Conservation (phyloP, 345 rosid species). For the Laguncularia racemosa region DNA sequence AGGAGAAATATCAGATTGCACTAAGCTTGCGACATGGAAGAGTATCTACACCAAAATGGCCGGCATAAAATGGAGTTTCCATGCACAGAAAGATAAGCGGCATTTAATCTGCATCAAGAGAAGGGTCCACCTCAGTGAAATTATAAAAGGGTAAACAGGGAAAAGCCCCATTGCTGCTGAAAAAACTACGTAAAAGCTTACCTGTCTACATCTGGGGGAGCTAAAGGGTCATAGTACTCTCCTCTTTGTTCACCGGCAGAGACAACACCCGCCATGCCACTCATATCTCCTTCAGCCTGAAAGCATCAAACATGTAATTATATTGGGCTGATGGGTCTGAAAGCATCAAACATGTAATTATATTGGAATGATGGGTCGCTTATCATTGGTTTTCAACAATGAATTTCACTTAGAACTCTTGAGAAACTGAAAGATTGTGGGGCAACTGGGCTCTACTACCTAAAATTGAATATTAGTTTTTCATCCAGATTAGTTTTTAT, state of each 20-base stretch:
- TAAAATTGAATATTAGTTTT: too few species aligned
- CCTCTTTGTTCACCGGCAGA: conserved; percentile 55
- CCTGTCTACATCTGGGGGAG: conserved; percentile 87
- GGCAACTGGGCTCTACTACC: too few species aligned
- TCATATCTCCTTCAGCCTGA: conserved; percentile 77
- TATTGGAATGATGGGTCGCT: not conserved
- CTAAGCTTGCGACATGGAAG: conserved; percentile 38
- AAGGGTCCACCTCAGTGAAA: not conserved
- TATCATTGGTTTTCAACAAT: too few species aligned
- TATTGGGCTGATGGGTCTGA: not conserved
- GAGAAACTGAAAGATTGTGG: too few species aligned
- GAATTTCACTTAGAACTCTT: too few species aligned
- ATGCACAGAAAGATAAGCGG: conserved; percentile 64
- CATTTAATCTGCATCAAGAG: conserved; percentile 57
- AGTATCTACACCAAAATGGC: conserved; percentile 58
- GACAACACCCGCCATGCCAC: conserved; percentile 36
- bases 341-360: not conserved
- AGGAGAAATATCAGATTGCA: not conserved
- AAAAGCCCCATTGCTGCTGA: not conserved
- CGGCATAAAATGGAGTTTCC: conserved; percentile 71
- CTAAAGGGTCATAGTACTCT: conserved; percentile 72
- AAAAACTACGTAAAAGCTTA: conserved; percentile 8
- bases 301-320: not conserved
- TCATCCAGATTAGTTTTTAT: too few species aligned
- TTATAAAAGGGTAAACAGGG: not conserved